Base-by-base conservation (phyloP, 331 rosid genomes). In the Saraca asoca region DNA sequence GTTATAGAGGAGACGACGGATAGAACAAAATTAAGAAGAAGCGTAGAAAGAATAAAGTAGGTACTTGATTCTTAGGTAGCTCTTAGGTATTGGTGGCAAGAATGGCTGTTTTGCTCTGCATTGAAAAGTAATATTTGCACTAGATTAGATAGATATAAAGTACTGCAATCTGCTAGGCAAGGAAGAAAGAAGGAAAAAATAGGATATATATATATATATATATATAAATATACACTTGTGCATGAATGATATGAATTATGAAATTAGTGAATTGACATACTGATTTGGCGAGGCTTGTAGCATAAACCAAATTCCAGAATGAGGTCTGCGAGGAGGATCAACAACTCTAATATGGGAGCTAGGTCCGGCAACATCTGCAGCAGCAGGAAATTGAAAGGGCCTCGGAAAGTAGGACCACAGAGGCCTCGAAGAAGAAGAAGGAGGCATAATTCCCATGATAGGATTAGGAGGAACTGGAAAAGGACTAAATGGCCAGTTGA, bases 301-400 rank as follows among this genome's bases (percentile, higher is more conserved):
- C 84, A 70, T 88, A 31, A 94, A 94, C 99, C 99, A 94, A 35
- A 94, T 80, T 77, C 99, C 99, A 7, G 99, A 94, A 70, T 85
- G 95, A 55, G 96, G 95, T 68, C 97, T 73, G 15, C 85, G 69
- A 3, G 99, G 99, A 83, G 99, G 97, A 75, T 85, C 87, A 37
- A 88, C 87, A 7, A 90, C 91, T 62, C 95, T 75, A 66, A 88
- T 34, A 64, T 85, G 84, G 5, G 87, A 75, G 80, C 86, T 85
- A 7, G 91, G 85, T n/a, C 89, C 96, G 38, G 94, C 78, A 17
- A 65, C 77, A 55, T 77, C 82, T 5, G 54, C 53, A 13, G 51
- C 73, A 8, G 77, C 50, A 16, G 79, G 83, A 14, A 78, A 73
- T 15, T 81, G 88, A 73, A 89, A 78, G 68, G 31, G 31, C 31